Percentiles rank a stretch among this genome's conserved stretches.
Evolutionary conservation across 106 monocot species (phyloP).

Genomic region (Posidonia australis): DNA sequence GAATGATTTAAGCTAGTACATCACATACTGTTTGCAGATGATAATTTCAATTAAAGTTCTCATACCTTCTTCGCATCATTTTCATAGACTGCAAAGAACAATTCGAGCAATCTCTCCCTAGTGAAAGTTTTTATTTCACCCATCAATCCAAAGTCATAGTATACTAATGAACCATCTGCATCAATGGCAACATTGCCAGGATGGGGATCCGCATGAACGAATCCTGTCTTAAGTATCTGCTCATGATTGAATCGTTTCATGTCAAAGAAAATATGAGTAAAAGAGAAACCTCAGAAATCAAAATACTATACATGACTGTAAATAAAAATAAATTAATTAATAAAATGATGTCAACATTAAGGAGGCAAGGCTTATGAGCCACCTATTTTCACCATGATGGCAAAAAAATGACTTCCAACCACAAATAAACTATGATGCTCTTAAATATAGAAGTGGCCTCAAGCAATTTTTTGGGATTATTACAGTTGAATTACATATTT

Average conservation of each 20-base stretch:
- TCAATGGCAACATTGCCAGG: slow-evolving; percentile 97
- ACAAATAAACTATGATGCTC: too few species aligned
- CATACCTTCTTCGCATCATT: slow-evolving; percentile 91
- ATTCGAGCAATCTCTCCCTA: slow-evolving; percentile 66
- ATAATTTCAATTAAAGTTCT: background rate
- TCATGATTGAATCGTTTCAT: background rate
- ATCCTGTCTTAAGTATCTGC: slow-evolving; percentile 94
- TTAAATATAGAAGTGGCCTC: too few species aligned
- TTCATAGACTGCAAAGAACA: slow-evolving; percentile 91
- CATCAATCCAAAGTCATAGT: slow-evolving; percentile 99
- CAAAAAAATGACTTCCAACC: too few species aligned
- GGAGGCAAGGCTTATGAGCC: too few species aligned
- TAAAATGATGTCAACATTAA: too few species aligned
- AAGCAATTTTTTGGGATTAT: too few species aligned
- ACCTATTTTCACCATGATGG: too few species aligned
- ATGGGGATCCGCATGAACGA: slow-evolving; percentile 99
- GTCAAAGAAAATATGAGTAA: too few species aligned
- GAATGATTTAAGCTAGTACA: slow-evolving; percentile 56
- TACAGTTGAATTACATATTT: too few species aligned
- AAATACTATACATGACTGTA: too few species aligned
- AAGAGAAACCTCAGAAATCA: too few species aligned
- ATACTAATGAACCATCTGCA: slow-evolving; percentile 78
- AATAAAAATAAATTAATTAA: too few species aligned
- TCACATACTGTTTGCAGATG: background rate
- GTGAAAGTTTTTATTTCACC: slow-evolving; percentile 98